phyloP scores from a whole-genome alignment of 805 yeast genomes.

The Teunomyces kruisii region DNA sequence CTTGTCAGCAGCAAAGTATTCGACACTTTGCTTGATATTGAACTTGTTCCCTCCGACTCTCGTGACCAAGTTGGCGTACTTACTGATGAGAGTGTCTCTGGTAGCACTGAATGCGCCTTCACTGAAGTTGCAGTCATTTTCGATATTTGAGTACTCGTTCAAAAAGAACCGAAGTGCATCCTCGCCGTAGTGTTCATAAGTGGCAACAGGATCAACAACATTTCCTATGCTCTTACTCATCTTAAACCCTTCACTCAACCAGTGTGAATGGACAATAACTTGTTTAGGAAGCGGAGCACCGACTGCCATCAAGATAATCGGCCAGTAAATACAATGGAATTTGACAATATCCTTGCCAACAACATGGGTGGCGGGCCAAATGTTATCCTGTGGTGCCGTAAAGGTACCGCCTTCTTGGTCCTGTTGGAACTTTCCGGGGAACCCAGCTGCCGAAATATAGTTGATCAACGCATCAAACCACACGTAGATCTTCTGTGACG shows the following conservation, averaged over 20 bases:
- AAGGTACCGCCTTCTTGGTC: slow-evolving; percentile 5
- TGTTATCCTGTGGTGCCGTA: slow-evolving; percentile 15
- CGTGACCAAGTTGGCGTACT: slow-evolving; percentile 76
- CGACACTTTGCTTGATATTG: slow-evolving; percentile 48
- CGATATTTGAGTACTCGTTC: slow-evolving; percentile 71
- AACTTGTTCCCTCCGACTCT: slow-evolving; percentile 76
- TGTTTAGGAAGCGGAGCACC: slow-evolving; percentile 66
- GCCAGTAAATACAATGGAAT: slow-evolving; percentile 95
- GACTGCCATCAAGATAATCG: slow-evolving; percentile 84
- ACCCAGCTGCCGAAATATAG: slow-evolving; percentile 74
- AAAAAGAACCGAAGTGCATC: slow-evolving; percentile 76
- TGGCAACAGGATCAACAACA: slow-evolving; percentile 85
- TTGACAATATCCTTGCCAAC: slow-evolving; percentile 89
- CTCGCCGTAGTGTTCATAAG: slow-evolving; percentile 61
- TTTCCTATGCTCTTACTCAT: slow-evolving; percentile 94
- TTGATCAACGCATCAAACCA: slow-evolving; percentile 96
- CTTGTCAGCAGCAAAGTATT: slow-evolving; percentile 18
- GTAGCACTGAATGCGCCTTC: slow-evolving; percentile 51
- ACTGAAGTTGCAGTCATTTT: slow-evolving; percentile 76
- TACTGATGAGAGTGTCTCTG: slow-evolving; percentile 71
- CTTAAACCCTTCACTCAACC: slow-evolving; percentile 86
- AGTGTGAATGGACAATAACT: slow-evolving; percentile 89
- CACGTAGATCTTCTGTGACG: slow-evolving; percentile 79
- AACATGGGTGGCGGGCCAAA: slow-evolving; percentile 76
- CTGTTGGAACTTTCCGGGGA: slow-evolving; percentile 20